These are phyloP conservation scores for Curvularia spicifera DNA, from an alignment of 2,329 filamentous ascomycete genomes.

Conservation along the genomic window DNA sequence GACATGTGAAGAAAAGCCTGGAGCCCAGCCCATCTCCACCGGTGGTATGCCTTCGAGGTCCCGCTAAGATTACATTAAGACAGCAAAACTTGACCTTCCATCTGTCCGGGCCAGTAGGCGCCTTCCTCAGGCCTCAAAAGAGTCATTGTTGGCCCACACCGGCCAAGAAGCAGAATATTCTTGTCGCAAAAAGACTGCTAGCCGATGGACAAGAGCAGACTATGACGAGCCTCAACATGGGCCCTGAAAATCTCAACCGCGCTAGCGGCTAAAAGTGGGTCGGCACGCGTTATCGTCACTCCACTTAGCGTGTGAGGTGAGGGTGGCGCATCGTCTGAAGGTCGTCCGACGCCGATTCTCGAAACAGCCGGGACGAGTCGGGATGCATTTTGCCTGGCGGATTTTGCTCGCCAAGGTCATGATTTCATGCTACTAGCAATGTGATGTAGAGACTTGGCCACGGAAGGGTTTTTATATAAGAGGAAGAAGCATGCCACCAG, in stretches of 20 bases:
- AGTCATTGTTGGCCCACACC: not conserved
- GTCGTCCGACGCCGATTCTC: constrained; percentile 29
- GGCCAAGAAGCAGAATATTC: not conserved
- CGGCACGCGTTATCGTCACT: constrained; percentile 31
- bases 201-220: not conserved
- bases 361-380: constrained; percentile 29
- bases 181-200: not conserved
- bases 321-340: constrained; percentile 29
- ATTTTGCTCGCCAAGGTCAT: constrained; percentile 27
- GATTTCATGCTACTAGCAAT: constrained; percentile 11
- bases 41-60: not conserved
- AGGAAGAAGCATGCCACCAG: not conserved
- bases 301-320: constrained; percentile 29
- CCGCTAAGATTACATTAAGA: not conserved
- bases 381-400: constrained; percentile 17
- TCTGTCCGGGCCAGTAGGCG: constrained; percentile 5
- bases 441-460: constrained; percentile 19
- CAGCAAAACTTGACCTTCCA: constrained; percentile 4
- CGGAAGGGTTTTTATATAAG: constrained; percentile 22
- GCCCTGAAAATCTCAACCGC: constrained; percentile 35
- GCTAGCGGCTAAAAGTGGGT: constrained; percentile 35
- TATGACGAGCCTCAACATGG: constrained; percentile 14
- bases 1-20: constrained; percentile 5
- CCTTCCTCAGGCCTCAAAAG: not conserved
- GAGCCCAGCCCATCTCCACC: constrained; percentile 1